Evolutionary conservation across 176 grass and related monocot genomes (phyloP).

Genomic region (Cenchrus fungigraminus): DNA sequence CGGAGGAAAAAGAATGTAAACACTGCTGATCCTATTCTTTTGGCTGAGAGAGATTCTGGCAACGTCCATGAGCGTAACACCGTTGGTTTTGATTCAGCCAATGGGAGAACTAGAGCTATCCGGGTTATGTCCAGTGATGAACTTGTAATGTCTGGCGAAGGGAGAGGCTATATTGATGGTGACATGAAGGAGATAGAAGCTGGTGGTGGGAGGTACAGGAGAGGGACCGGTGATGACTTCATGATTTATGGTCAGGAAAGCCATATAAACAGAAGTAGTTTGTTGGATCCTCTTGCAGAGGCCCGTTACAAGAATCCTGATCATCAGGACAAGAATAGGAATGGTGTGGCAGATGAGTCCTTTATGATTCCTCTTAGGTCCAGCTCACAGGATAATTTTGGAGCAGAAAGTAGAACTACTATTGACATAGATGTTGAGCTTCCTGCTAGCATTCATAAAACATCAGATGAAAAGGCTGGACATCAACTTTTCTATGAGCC

Average conservation of each 20-base stretch:
- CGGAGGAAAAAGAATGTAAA: constrained; percentile 61
- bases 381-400: constrained; percentile 53
- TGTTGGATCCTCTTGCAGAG: constrained; percentile 81
- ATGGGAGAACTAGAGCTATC: constrained; percentile 63
- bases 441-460: constrained; percentile 38
- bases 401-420: constrained; percentile 53
- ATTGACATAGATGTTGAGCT: constrained; percentile 92
- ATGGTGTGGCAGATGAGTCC: constrained; percentile 67
- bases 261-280: constrained; percentile 47
- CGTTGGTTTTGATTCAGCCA: constrained; percentile 68
- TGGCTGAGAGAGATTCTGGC: constrained; percentile 56
- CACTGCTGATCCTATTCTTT: constrained; percentile 67
- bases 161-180: constrained; percentile 53
- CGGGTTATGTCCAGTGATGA: constrained; percentile 68
- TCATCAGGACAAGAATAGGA: constrained; percentile 53
- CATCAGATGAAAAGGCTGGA: constrained; percentile 42
- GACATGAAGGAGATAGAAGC: constrained; percentile 88
- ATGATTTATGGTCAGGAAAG: constrained; percentile 73
- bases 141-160: constrained; percentile 65
- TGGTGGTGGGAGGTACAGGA: constrained; percentile 58
- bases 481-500: constrained; percentile 83
- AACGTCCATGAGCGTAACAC: constrained; percentile 46
- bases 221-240: constrained; percentile 67
- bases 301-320: constrained; percentile 52
- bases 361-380: constrained; percentile 89